A percentile compares a stretch with the other conserved stretches of the same genome.
phyloP scores from a whole-genome alignment of 2,329 filamentous ascomycete species.

The Elsinoe australis region DNA sequence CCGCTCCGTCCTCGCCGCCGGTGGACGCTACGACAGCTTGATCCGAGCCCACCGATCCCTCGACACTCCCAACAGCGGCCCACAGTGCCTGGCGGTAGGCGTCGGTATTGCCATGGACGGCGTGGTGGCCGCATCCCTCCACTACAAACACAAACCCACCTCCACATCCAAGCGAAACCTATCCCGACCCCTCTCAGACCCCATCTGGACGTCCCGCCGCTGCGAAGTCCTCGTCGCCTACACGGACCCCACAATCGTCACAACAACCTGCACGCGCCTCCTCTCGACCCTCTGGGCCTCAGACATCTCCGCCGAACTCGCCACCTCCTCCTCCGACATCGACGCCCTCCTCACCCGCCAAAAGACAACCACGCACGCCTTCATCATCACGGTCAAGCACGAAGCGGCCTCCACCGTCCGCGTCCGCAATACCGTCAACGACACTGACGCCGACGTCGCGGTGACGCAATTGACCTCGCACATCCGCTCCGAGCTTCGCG shows the following conservation, averaged over 20 bases:
- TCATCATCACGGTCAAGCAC: slow-evolving; percentile 86
- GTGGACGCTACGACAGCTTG: slow-evolving; percentile 83
- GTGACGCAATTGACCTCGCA: slow-evolving; percentile 66
- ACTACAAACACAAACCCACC: slow-evolving; percentile 39
- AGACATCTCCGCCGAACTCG: slow-evolving; percentile 81
- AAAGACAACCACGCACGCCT: slow-evolving; percentile 69
- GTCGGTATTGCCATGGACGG: slow-evolving; percentile 87
- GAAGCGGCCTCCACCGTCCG: slow-evolving; percentile 46
- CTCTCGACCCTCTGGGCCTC: slow-evolving; percentile 72
- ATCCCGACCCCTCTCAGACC: slow-evolving; percentile 54
- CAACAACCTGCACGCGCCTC: slow-evolving; percentile 67
- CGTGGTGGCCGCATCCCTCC: slow-evolving; percentile 35
- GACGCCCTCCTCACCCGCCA: slow-evolving; percentile 74
- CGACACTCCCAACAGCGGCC: background rate
- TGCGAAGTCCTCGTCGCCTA: slow-evolving; percentile 88
- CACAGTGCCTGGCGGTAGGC: slow-evolving; percentile 68
- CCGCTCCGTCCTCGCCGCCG: slow-evolving; percentile 79
- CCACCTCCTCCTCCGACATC: slow-evolving; percentile 55
- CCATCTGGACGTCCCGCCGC: slow-evolving; percentile 16
- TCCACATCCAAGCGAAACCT: slow-evolving; percentile 46
- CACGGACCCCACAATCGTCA: slow-evolving; percentile 69
- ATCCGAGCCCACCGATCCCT: slow-evolving; percentile 67
- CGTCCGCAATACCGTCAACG: slow-evolving; percentile 58
- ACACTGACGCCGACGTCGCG: slow-evolving; percentile 63
- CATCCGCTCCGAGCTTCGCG: slow-evolving; percentile 73